Conservation (phyloP, 2,329 filamentous ascomycete species). For the Fusarium bactridioides region DNA sequence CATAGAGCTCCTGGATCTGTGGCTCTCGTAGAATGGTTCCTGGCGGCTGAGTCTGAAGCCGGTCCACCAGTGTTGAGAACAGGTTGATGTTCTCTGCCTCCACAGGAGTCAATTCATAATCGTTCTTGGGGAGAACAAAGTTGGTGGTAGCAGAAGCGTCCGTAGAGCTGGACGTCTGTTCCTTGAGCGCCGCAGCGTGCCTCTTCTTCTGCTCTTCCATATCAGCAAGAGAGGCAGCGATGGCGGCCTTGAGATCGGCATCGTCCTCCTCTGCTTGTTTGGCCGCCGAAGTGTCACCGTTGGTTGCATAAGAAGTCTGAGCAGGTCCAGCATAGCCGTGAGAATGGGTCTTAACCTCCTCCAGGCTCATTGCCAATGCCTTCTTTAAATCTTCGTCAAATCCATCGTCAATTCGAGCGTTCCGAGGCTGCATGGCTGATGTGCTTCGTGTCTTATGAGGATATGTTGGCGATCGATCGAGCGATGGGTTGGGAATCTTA, state of each 20-base stretch:
- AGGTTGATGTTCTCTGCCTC: constrained; percentile 98
- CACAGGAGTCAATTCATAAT: constrained; percentile 91
- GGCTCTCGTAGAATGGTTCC: constrained; percentile 96
- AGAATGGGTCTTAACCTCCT: constrained; percentile 82
- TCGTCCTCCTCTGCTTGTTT: constrained; percentile 82
- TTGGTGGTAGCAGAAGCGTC: constrained; percentile 51
- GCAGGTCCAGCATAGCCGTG: constrained; percentile 74
- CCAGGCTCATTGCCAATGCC: constrained; percentile 94
- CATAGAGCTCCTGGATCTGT: constrained; percentile 97
- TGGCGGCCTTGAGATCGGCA: constrained; percentile 90
- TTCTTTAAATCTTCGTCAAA: constrained; percentile 96
- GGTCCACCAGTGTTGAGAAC: constrained; percentile 92
- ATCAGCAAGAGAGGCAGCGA: constrained; percentile 91
- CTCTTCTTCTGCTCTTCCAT: constrained; percentile 98
- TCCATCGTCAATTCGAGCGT: constrained; percentile 84
- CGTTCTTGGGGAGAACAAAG: constrained; percentile 78
- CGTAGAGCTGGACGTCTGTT: constrained; percentile 67
- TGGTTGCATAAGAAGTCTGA: constrained; percentile 50
- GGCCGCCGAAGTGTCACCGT: constrained; percentile 45
- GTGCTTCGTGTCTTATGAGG: constrained; percentile 72
- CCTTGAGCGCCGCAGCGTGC: constrained; percentile 83
- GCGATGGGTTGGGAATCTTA: constrained; percentile 52
- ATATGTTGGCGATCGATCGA: constrained; percentile 58
- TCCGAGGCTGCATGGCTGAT: constrained; percentile 84
- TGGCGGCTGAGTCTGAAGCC: constrained; percentile 91